Evolutionary conservation across 2,329 filamentous ascomycete genomes (phyloP).

Genomic region (Paramyrothecium roridum): DNA sequence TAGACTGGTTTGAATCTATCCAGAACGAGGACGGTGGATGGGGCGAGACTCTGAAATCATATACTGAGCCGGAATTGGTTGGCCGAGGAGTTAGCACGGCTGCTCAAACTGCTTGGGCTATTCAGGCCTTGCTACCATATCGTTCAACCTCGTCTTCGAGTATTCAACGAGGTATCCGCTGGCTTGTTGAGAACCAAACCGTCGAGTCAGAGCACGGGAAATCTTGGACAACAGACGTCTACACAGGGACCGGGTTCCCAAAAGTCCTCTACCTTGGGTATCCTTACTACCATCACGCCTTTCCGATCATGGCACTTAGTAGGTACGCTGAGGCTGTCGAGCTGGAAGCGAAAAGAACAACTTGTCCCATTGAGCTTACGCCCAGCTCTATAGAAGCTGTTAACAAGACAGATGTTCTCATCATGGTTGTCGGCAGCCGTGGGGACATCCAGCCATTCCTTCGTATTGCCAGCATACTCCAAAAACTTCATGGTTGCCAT

Average conservation of each 20-base stretch:
- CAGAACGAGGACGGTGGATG: slow-evolving; percentile 7
- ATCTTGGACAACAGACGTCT: slow-evolving; percentile 1
- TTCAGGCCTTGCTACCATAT: slow-evolving; percentile 3
- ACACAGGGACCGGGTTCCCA: slow-evolving; percentile 4
- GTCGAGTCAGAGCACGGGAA: not conserved
- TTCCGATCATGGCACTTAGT: slow-evolving; percentile 7
- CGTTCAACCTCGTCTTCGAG: not conserved
- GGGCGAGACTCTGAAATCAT: slow-evolving; percentile 4
- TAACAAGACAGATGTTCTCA: not conserved
- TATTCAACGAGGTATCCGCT: not conserved
- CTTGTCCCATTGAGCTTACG: not conserved
- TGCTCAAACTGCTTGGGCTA: slow-evolving; percentile 5
- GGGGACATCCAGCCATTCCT: not conserved
- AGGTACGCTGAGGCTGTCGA: not conserved
- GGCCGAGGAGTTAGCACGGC: slow-evolving; percentile 4
- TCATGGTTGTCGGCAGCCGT: not conserved
- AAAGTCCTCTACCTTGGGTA: slow-evolving; percentile 5
- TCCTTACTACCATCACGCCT: slow-evolving; percentile 4
- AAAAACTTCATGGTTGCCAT: not conserved
- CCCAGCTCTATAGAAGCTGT: not conserved
- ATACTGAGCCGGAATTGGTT: slow-evolving; percentile 1
- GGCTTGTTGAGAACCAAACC: not conserved
- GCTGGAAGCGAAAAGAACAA: not conserved
- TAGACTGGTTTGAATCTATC: slow-evolving; percentile 1
- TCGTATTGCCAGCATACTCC: not conserved